Base-by-base conservation (phyloP, 1,139 yeast genomes). In the Magnusiomyces fungicola region DNA sequence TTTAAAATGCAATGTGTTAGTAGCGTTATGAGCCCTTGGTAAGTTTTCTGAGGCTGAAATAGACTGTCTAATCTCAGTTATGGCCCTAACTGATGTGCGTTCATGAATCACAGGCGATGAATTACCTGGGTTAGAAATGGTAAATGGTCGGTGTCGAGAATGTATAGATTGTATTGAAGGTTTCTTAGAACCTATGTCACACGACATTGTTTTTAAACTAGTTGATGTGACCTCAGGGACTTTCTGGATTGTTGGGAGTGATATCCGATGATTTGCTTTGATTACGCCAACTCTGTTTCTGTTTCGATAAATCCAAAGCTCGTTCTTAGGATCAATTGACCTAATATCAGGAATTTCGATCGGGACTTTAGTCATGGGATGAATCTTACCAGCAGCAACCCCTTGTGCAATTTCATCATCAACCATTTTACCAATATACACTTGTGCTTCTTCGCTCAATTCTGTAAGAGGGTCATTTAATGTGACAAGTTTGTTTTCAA, bases 341-440 rank as follows among this genome's bases (percentile, higher is more conserved):
- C 23, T 21, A 12, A 29, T 9, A 23, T 37, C 18, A 23, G 44
- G 44, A 14, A 29, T 18, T n/a, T n/a, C 2, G 22, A 42, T 30
- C 2, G 50, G 60, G 39, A 69, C 66, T 57, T 78, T 82, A 7
- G 81, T 73, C 33, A 76, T 72, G 0, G 97, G 96, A 61, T 83
- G 78, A 6, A 85, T 59, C 14, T 71, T 72, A 0, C 95, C 97
- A 16, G 59, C 60, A 21, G 96, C 87, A 22, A 88, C 73, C 38
- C 69, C 67, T 2, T 60, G 58, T 56, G 86, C 89, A 3, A 77
- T 54, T 0, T 72, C 73, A 36, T 70, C 66, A 25, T 69, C 69
- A 12, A 47, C 74, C 69, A 41, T 68, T 18, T 59, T 64, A 0
- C 97, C 97, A 55, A 94, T 83, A 55, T 85, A 81, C 7, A 69